Percentiles rank a stretch among this genome's conserved stretches.
Evolutionary conservation across 2,329 filamentous ascomycete genomes (phyloP).

Genomic region (Calonectria fujianensis): DNA sequence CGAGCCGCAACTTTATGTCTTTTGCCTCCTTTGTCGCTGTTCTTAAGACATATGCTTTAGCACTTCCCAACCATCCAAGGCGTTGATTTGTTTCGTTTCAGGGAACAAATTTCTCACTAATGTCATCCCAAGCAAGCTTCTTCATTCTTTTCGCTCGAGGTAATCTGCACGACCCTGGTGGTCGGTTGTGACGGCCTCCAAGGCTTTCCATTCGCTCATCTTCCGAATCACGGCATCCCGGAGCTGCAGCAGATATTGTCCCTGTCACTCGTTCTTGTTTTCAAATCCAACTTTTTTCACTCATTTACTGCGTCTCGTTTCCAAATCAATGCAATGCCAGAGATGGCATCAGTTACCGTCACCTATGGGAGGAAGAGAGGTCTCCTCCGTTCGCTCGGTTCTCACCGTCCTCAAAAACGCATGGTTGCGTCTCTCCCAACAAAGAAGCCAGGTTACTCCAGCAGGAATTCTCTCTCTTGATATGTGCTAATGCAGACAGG

Average conservation of each 20-base stretch:
- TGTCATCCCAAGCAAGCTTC: constrained; percentile 32
- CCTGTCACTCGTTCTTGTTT: not conserved
- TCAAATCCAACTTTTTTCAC: constrained; percentile 20
- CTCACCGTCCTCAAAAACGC: constrained; percentile 52
- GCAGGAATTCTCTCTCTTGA: not conserved
- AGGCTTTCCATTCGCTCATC: constrained; percentile 16
- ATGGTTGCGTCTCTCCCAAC: constrained; percentile 41
- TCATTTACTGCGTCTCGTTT: constrained; percentile 35
- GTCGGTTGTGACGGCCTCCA: constrained; percentile 18
- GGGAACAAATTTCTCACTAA: constrained; percentile 33
- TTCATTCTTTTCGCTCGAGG: constrained; percentile 29
- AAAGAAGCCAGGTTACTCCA: constrained; percentile 47
- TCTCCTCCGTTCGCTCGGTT: constrained; percentile 55
- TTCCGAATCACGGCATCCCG: constrained; percentile 37
- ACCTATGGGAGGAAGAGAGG: constrained; percentile 58
- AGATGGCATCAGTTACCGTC: constrained; percentile 54
- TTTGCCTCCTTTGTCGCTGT: not conserved
- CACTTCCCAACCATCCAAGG: not conserved
- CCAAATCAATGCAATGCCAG: constrained; percentile 21
- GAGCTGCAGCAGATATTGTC: not conserved
- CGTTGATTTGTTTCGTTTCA: not conserved
- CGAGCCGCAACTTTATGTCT: not conserved
- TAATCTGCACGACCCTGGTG: constrained; percentile 36
- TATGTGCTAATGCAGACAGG: constrained; percentile 31
- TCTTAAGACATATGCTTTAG: not conserved